Percentiles rank a stretch among this genome's conserved stretches.
Evolutionary conservation across 345 rosid species (phyloP).

Genomic region (Bretschneidera sinensis): DNA sequence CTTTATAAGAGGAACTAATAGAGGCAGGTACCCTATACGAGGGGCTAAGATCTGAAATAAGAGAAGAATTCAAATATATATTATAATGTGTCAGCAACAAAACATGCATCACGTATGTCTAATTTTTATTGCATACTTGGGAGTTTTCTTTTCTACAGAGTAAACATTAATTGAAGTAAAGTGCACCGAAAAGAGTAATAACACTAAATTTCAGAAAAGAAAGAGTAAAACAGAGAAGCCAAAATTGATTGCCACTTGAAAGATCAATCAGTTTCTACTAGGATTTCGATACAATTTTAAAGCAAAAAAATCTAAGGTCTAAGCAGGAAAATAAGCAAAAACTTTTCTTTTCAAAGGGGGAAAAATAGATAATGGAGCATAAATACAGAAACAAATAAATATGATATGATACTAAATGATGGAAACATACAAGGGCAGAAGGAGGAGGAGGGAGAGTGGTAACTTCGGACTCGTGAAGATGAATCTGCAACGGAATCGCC

Average conservation of each 20-base stretch:
- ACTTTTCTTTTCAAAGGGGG: neutral
- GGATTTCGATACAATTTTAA: too few species aligned
- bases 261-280: neutral
- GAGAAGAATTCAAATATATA: neutral
- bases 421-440: conserved; percentile 46
- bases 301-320: too few species aligned
- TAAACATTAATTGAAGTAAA: too few species aligned
- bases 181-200: too few species aligned
- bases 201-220: too few species aligned
- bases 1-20: conserved; percentile 55
- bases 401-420: neutral
- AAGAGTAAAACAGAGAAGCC: too few species aligned
- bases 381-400: too few species aligned
- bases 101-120: neutral
- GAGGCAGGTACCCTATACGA: conserved; percentile 77
- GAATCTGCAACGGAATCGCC: conserved; percentile 83
- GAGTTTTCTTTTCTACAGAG: too few species aligned
- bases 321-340: neutral
- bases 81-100: neutral
- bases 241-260: neutral
- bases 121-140: too few species aligned
- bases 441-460: conserved; percentile 85
- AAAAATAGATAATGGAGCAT: too few species aligned
- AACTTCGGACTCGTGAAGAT: conserved; percentile 81
- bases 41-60: conserved; percentile 59